These are phyloP conservation scores for Polyplosphaeria fusca DNA, from an alignment of 495 filamentous ascomycete species.

Conservation along the genomic window DNA sequence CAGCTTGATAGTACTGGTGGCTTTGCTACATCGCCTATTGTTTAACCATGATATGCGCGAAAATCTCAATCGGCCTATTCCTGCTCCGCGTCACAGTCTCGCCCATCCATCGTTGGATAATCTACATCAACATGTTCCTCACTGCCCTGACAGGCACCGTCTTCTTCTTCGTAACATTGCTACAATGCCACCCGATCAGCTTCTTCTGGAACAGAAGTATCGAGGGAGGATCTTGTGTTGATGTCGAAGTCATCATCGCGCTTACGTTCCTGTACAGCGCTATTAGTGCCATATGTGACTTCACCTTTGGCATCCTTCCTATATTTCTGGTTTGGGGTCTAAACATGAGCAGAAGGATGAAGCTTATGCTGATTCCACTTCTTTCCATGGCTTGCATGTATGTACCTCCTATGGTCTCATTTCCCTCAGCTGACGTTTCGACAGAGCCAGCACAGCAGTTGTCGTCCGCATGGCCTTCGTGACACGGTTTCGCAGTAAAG, in stretches of 20 bases:
- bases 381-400: conserved; percentile 21
- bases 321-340: conserved; percentile 44
- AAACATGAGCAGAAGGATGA: conserved; percentile 30
- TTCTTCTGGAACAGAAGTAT: conserved; percentile 42
- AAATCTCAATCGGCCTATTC: conserved; percentile 45
- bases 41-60: conserved; percentile 39
- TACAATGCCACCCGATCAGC: conserved; percentile 44
- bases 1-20: conserved; percentile 13
- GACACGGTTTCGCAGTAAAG: conserved; percentile 2
- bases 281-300: conserved; percentile 41
- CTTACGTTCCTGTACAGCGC: conserved; percentile 42
- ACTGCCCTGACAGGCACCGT: conserved; percentile 39
- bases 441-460: conserved; percentile 19
- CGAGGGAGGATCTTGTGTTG: conserved; percentile 38
- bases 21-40: conserved; percentile 18
- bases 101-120: conserved; percentile 38
- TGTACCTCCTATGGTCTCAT: background rate
- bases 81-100: conserved; percentile 41
- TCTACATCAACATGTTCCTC: conserved; percentile 36
- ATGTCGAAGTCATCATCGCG: conserved; percentile 32
- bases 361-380: conserved; percentile 11
- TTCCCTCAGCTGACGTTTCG: background rate
- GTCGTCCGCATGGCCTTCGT: conserved; percentile 25
- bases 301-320: conserved; percentile 45
- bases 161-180: conserved; percentile 44